Conservation (phyloP, 139 green algal species). For the Eudorina sp. region DNA sequence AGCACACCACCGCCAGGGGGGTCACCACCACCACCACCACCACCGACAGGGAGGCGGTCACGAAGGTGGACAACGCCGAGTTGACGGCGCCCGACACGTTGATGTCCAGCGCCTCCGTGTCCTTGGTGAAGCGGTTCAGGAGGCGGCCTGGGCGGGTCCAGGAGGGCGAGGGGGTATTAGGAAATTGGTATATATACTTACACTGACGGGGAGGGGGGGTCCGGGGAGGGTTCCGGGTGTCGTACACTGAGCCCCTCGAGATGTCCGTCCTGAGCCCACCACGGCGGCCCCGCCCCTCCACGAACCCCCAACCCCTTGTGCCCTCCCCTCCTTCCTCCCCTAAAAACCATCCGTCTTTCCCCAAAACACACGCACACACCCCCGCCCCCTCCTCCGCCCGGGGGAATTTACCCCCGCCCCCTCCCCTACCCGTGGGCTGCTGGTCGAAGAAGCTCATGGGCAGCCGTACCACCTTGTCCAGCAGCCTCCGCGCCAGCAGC, state of each 20-base stretch:
- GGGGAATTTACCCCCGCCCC: background rate
- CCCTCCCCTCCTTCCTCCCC: background rate
- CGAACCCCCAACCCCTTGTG: background rate
- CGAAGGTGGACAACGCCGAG: constrained; percentile 56
- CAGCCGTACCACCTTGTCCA: constrained; percentile 79
- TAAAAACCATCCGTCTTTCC: too few relatives aligned
- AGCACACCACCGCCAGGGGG: constrained; percentile 67
- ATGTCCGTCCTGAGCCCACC: too few relatives aligned
- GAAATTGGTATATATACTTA: too few relatives aligned
- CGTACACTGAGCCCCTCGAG: too few relatives aligned
- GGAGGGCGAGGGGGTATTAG: too few relatives aligned
- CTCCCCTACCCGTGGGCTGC: constrained; percentile 74
- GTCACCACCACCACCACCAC: constrained; percentile 75
- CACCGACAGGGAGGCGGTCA: constrained; percentile 69
- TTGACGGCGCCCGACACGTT: constrained; percentile 58
- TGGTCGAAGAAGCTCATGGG: constrained; percentile 92
- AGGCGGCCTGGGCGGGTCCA: constrained; percentile 71
- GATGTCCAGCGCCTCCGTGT: constrained; percentile 85
- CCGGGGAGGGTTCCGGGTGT: too few relatives aligned
- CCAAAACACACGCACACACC: too few relatives aligned
- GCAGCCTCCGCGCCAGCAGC: constrained; percentile 60
- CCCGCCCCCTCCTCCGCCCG: background rate
- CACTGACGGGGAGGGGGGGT: too few relatives aligned
- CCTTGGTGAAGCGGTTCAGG: constrained; percentile 90
- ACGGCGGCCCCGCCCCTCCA: background rate